Percentiles rank a stretch among this genome's conserved stretches.
These are phyloP conservation scores for Magnusiomyces ingens DNA, from an alignment of 1,139 yeast species.

Conservation along the genomic window DNA sequence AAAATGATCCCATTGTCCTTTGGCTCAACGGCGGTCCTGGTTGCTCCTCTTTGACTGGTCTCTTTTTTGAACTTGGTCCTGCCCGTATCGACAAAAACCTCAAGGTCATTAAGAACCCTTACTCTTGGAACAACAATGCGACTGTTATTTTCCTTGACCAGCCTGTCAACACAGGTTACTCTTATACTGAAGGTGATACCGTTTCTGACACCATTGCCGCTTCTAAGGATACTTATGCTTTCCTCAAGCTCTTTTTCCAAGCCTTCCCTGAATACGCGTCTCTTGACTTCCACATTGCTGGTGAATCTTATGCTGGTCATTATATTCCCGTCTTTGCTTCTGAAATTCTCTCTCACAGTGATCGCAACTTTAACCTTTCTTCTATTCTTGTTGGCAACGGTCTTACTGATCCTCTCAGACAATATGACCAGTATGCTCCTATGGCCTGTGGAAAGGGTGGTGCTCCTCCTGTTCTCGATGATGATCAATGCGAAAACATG, in stretches of 20 bases:
- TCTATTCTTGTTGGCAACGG: conserved; percentile 82
- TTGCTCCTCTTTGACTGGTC: conserved; percentile 84
- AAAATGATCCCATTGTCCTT: conserved; percentile 72
- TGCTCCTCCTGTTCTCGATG: conserved; percentile 54
- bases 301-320: conserved; percentile 87
- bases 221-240: conserved; percentile 71
- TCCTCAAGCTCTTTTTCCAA: conserved; percentile 68
- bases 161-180: conserved; percentile 91
- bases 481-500: conserved; percentile 55
- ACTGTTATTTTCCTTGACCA: conserved; percentile 89
- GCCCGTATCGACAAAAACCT: conserved; percentile 60
- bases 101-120: conserved; percentile 68
- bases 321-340: conserved; percentile 74
- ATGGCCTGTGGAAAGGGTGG: conserved; percentile 88
- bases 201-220: conserved; percentile 63
- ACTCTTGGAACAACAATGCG: conserved; percentile 86
- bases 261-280: conserved; percentile 61
- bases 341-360: conserved; percentile 58
- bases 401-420: conserved; percentile 67
- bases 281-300: conserved; percentile 68
- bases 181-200: conserved; percentile 50
- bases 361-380: conserved; percentile 57
- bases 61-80: conserved; percentile 87
- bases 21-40: conserved; percentile 96
- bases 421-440: conserved; percentile 63